A percentile compares a stretch with the other conserved stretches of the same genome.
Evolutionary conservation across 768 basidiomycete species (phyloP).

Genomic region (Leucocoprinus sp.): DNA sequence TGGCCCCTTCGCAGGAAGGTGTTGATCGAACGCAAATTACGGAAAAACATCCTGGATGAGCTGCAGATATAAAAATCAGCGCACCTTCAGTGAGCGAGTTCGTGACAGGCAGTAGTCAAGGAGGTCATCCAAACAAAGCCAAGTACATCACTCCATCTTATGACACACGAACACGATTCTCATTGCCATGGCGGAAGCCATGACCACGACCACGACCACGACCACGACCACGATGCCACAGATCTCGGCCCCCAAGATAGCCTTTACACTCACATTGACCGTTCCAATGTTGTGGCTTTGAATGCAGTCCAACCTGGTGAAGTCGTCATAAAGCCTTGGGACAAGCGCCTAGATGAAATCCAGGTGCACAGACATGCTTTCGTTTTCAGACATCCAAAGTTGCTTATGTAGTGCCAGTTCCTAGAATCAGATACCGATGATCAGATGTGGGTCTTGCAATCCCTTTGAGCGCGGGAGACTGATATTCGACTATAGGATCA

Average conservation of each 20-base stretch:
- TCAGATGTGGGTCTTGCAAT: conserved; percentile 59
- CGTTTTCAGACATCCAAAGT: not conserved
- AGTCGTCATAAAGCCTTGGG: conserved; percentile 81
- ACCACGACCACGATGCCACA: conserved; percentile 45
- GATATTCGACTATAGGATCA: conserved; percentile 40
- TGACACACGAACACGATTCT: conserved; percentile 8
- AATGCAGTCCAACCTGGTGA: conserved; percentile 50
- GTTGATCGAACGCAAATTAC: conserved; percentile 90
- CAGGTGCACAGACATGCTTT: conserved; percentile 40
- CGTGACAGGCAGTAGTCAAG: no score
- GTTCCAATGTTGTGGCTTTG: conserved; percentile 69
- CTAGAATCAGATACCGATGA: conserved; percentile 90
- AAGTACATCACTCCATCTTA: not conserved
- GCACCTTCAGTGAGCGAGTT: no score
- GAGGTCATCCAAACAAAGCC: no score
- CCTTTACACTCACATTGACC: conserved; percentile 70
- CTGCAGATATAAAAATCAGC: not conserved
- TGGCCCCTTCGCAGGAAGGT: conserved; percentile 61
- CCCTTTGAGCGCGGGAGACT: conserved; percentile 3
- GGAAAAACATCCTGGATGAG: conserved; percentile 42
- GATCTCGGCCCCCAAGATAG: conserved; percentile 58
- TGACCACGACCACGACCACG: conserved; percentile 47
- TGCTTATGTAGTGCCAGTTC: conserved; percentile 36
- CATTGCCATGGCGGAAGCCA: conserved; percentile 38
- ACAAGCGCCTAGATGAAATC: conserved; percentile 62